Base-by-base conservation (phyloP, 1,284 basidiomycete species). In the Irpex sp. region DNA sequence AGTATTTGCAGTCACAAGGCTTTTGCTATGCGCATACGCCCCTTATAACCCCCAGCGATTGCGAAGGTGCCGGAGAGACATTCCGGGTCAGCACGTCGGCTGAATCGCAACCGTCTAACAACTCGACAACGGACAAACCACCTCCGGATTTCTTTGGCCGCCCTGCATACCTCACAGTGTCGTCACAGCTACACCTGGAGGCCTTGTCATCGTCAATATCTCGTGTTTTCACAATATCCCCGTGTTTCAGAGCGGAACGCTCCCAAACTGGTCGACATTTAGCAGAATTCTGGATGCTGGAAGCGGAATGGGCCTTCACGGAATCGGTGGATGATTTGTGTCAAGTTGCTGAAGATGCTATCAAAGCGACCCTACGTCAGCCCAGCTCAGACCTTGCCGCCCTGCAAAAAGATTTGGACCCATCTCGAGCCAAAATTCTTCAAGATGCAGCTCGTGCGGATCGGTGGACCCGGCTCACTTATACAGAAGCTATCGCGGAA, bases 221-320 rank as follows among this genome's bases (percentile, higher is more conserved):
- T 0, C 85, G 95, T 33, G 92, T 94, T 0, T 99, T 95, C 79
- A 95, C 95, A 0, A 83, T 98, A 21, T 90, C 92, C 0, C 96
- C 97, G 0, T 89, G 89, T 63, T 99, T 99, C 77, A 89, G 97
- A 19, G 97, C 97, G 17, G 97, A 99, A 71, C 86, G 87, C 5
- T 92, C 89, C 3, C 84, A 90, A 68, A 98, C 97, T 1, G 87
- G 86, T 57, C 83, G 97, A n/a, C 97, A 99, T 75, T 83, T 99
- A 5, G 87, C 94, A 57, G 97, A 99, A 74, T 99, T 99, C 75
- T 97, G 94, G 93, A 99, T 99, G 97, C 84, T 97, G 62, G 97
- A 99, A 77, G 95, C 92, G 0, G 97, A 97, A 73, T 87, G 93
- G 79, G 87, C 87, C 0, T 92, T 92, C 71, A 77, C 74, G 35